These are phyloP conservation scores for Psilocybe subaeruginosa DNA, from an alignment of 768 basidiomycete species.

Conservation along the genomic window DNA sequence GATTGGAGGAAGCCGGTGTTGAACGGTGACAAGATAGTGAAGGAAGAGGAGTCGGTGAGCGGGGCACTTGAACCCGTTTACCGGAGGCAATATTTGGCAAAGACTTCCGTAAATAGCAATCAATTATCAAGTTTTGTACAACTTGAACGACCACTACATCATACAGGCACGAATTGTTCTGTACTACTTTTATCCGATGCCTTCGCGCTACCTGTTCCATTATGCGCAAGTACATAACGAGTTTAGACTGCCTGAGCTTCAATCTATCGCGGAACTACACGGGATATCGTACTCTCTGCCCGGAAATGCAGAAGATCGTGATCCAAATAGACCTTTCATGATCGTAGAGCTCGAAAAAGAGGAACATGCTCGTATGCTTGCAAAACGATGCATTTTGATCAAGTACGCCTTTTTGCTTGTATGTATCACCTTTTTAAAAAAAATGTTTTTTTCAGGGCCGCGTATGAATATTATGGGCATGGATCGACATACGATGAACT, in stretches of 20 bases:
- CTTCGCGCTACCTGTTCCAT: slow-evolving; percentile 55
- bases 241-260: slow-evolving; percentile 84
- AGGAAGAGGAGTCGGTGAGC: background rate
- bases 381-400: slow-evolving; percentile 78
- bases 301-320: slow-evolving; percentile 43
- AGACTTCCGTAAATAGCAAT: background rate
- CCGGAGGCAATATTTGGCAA: background rate
- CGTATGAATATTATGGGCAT: slow-evolving; percentile 79
- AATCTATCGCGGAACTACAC: slow-evolving; percentile 75
- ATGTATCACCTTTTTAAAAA: no score
- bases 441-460: slow-evolving; percentile 52
- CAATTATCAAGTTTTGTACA: background rate
- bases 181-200: slow-evolving; percentile 25
- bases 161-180: no score
- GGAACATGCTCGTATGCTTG: slow-evolving; percentile 73
- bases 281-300: slow-evolving; percentile 63
- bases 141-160: no score
- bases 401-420: slow-evolving; percentile 55
- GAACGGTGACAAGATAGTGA: background rate
- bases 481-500: slow-evolving; percentile 72
- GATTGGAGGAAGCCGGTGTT: no score
- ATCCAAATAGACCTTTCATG: slow-evolving; percentile 73
- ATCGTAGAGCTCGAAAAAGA: slow-evolving; percentile 69
- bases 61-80: background rate
- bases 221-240: slow-evolving; percentile 84